Conservation (phyloP, 2,329 filamentous ascomycete species). For the Aspergillus novofumigatus region DNA sequence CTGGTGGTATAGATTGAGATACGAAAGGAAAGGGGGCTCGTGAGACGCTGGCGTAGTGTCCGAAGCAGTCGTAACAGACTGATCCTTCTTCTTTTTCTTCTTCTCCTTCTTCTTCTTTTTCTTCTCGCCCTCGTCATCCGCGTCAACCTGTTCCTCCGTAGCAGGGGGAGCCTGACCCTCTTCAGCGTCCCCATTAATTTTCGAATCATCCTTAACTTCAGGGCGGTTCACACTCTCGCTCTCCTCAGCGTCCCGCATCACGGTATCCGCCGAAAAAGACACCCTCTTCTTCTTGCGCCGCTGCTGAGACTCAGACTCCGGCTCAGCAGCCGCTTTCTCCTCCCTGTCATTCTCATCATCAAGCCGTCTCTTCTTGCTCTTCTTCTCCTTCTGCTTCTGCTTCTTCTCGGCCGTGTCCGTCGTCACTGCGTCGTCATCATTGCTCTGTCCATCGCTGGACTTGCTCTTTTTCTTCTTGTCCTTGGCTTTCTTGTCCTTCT, state of each 20-base stretch:
- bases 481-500: not conserved
- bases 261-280: conserved; percentile 61
- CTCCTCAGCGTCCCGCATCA: conserved; percentile 44
- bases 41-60: conserved; percentile 17
- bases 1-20: conserved; percentile 71
- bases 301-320: conserved; percentile 1
- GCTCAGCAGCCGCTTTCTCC: conserved; percentile 4
- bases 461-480: conserved; percentile 1
- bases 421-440: not conserved
- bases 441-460: conserved; percentile 1
- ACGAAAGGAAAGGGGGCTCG: conserved; percentile 61
- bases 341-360: conserved; percentile 16
- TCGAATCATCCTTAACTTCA: not conserved
- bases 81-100: conserved; percentile 21
- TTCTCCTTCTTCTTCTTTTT: conserved; percentile 31
- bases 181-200: conserved; percentile 41
- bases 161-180: not conserved
- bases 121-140: conserved; percentile 25
- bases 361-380: conserved; percentile 8
- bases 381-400: conserved; percentile 5
- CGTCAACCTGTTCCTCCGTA: conserved; percentile 21
- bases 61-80: conserved; percentile 6
- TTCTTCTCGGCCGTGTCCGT: not conserved
- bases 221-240: not conserved
- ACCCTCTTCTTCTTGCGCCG: conserved; percentile 52